These are phyloP conservation scores for Pseudogymnoascus sp. DNA, from an alignment of 2,329 filamentous ascomycete species.

Conservation along the genomic window DNA sequence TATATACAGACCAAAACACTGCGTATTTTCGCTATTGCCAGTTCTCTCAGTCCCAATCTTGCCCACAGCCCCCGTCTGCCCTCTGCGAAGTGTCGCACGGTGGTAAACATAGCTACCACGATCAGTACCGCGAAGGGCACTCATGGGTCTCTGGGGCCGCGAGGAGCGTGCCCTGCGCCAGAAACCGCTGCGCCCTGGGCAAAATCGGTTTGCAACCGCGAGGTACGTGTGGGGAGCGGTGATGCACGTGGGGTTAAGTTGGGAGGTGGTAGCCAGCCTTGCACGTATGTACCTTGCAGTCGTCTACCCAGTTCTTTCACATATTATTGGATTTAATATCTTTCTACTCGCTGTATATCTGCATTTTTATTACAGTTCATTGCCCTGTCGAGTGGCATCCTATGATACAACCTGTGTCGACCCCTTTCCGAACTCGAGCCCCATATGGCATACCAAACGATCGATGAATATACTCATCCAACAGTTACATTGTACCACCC, in stretches of 20 bases:
- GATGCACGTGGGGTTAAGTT: background rate
- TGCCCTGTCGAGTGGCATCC: background rate
- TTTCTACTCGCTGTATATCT: background rate
- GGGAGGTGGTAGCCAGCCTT: background rate
- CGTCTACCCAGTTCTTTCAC: background rate
- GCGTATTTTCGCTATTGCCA: background rate
- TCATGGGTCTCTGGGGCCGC: background rate
- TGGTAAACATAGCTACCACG: background rate
- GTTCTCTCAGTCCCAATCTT: background rate
- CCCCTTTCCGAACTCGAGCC: background rate
- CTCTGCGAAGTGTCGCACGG: background rate
- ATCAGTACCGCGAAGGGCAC: background rate
- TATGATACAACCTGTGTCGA: background rate
- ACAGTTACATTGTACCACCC: background rate
- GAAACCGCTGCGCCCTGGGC: background rate
- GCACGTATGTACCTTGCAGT: background rate
- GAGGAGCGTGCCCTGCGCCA: background rate
- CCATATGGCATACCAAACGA: background rate
- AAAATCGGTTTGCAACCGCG: background rate
- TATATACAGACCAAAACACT: background rate
- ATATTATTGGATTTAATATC: background rate
- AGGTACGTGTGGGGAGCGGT: background rate
- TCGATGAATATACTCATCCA: background rate
- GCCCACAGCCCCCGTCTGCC: background rate
- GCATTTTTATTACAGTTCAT: background rate